phyloP scores from a whole-genome alignment of 306 rosid species.

The Ormosia emarginata region DNA sequence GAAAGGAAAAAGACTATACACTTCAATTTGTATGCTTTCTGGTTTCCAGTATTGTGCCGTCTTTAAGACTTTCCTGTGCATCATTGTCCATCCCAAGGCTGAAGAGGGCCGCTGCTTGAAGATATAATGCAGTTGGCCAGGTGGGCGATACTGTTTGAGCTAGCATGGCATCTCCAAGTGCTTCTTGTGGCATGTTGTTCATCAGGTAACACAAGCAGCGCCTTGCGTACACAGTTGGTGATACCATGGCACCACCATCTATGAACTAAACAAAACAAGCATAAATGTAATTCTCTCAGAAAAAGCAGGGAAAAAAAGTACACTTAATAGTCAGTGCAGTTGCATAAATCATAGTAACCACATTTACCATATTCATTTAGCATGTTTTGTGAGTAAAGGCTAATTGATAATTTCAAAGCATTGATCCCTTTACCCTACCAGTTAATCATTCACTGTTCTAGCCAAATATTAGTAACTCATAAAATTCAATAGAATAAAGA shows the following conservation, averaged over 20 bases:
- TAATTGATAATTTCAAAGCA: not conserved
- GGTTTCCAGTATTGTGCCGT: slow-evolving; percentile 78
- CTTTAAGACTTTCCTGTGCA: slow-evolving; percentile 91
- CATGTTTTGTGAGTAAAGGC: not conserved
- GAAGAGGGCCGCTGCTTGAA: slow-evolving; percentile 89
- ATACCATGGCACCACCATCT: slow-evolving; percentile 88
- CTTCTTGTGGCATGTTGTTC: slow-evolving; percentile 91
- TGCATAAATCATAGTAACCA: not conserved
- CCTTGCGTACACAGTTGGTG: slow-evolving; percentile 85
- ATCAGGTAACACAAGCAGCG: slow-evolving; percentile 91
- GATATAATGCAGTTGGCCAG: slow-evolving; percentile 89
- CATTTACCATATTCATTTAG: not conserved
- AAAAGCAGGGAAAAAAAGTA: too few species aligned
- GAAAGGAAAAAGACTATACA: slow-evolving; percentile 45
- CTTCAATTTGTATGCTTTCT: slow-evolving; percentile 59
- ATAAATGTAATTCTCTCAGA: not conserved
- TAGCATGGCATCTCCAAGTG: slow-evolving; percentile 98
- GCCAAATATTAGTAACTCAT: not conserved
- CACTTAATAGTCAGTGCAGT: not conserved
- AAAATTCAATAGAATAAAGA: not conserved
- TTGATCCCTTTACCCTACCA: not conserved
- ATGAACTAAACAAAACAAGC: slow-evolving; percentile 62
- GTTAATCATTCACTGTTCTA: not conserved
- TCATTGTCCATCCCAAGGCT: slow-evolving; percentile 97
- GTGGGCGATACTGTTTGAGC: slow-evolving; percentile 82